A percentile compares a stretch with the other conserved stretches of the same genome.
phyloP scores from a whole-genome alignment of 495 filamentous ascomycete species.

The Ramalina peruviana region DNA sequence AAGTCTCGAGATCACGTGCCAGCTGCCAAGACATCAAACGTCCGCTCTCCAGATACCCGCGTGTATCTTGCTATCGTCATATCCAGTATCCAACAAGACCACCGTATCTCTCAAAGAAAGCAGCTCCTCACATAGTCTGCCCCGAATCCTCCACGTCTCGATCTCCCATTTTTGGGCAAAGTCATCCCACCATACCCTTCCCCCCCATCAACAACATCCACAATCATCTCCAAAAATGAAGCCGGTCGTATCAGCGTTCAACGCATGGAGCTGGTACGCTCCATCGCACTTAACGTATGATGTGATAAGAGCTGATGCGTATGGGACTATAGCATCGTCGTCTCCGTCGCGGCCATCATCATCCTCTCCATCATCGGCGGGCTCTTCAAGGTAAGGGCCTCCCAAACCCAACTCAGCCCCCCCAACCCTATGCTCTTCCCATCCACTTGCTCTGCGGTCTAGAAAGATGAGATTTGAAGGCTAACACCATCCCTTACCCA shows the following conservation, averaged over 20 bases:
- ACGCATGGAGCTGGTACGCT: slow-evolving; percentile 82
- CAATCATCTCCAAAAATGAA: slow-evolving; percentile 51
- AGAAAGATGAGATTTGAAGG: too few species aligned
- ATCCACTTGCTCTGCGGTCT: too few species aligned
- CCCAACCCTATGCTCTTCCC: too few species aligned
- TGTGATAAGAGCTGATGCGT: background rate
- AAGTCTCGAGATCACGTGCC: too few species aligned
- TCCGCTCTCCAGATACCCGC: too few species aligned
- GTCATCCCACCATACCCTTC: background rate
- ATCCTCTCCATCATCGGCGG: slow-evolving; percentile 73
- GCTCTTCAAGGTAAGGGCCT: slow-evolving; percentile 60
- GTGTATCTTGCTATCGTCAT: too few species aligned
- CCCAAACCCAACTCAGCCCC: too few species aligned
- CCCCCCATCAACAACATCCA: background rate
- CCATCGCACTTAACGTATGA: background rate
- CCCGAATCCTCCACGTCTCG: background rate
- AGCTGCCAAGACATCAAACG: too few species aligned
- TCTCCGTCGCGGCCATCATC: slow-evolving; percentile 77
- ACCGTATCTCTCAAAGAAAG: background rate
- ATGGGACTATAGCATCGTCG: slow-evolving; percentile 49
- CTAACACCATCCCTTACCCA: background rate
- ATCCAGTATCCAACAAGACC: background rate
- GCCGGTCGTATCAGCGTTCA: slow-evolving; percentile 75
- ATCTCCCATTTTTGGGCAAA: background rate
- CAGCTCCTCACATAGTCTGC: background rate